Conservation (phyloP, 495 filamentous ascomycete species). For the Hypoxylon cercidicola region DNA sequence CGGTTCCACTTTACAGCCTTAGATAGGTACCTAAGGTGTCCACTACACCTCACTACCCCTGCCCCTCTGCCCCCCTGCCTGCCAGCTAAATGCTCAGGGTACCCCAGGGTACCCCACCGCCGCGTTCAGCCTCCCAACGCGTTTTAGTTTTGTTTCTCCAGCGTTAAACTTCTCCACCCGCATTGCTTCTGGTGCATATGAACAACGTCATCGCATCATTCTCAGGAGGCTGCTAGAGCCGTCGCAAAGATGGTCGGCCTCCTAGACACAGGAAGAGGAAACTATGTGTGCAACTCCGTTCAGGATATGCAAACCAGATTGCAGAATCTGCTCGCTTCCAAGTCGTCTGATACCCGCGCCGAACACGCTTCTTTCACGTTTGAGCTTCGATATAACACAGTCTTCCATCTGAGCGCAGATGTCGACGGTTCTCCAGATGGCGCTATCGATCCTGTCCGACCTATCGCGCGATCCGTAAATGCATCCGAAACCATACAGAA, state of each 20-base stretch:
- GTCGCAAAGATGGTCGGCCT: conserved; percentile 50
- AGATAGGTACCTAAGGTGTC: too few relatives aligned
- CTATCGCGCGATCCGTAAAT: conserved; percentile 36
- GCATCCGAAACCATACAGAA: conserved; percentile 54
- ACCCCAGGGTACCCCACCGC: conserved; percentile 4
- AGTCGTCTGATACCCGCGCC: conserved; percentile 51
- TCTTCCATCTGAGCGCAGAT: conserved; percentile 51
- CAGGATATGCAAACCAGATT: conserved; percentile 53
- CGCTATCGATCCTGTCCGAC: conserved; percentile 34
- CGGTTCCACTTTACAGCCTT: too few relatives aligned
- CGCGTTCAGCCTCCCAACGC: conserved; percentile 21
- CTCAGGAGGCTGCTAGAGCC: not conserved
- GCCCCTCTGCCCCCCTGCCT: not conserved
- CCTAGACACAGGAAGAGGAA: conserved; percentile 44
- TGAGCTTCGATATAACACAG: conserved; percentile 49
- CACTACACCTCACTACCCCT: too few relatives aligned
- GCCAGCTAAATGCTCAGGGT: too few relatives aligned
- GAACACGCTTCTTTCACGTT: conserved; percentile 53
- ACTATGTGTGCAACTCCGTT: conserved; percentile 50
- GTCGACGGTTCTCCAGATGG: conserved; percentile 45
- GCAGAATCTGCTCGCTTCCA: conserved; percentile 46
- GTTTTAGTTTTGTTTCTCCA: too few relatives aligned
- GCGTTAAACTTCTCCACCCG: conserved; percentile 14
- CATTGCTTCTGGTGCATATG: conserved; percentile 12
- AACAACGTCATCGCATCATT: not conserved